Conservation (phyloP, 2,329 filamentous ascomycete species). For the Chaetomiaceae sp. region DNA sequence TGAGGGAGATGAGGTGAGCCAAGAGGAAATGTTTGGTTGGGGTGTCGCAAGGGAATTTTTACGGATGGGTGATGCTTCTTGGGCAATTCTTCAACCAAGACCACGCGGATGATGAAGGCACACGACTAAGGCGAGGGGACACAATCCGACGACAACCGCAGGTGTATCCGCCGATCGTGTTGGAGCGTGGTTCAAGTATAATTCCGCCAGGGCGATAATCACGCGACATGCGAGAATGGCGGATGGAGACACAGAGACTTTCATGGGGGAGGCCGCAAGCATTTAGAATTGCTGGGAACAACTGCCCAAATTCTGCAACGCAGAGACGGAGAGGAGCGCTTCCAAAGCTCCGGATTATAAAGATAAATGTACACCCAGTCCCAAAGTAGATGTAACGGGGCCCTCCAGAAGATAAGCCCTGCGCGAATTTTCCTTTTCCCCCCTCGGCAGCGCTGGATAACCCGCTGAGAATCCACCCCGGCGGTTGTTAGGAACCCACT, state of each 20-base stretch:
- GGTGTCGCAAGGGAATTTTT: too few relatives aligned
- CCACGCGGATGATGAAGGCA: too few relatives aligned
- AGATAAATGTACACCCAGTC: slow-evolving; percentile 4
- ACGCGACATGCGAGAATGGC: neutral
- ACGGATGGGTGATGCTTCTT: too few relatives aligned
- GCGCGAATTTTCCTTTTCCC: neutral
- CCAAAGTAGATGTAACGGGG: neutral
- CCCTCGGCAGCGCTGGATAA: neutral
- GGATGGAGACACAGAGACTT: neutral
- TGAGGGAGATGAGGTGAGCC: slow-evolving; percentile 53
- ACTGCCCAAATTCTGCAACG: slow-evolving; percentile 2
- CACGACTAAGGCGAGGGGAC: neutral
- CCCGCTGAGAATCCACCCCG: neutral
- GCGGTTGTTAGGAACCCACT: neutral
- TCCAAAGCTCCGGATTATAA: slow-evolving; percentile 4
- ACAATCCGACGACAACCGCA: too few relatives aligned
- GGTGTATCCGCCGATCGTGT: neutral
- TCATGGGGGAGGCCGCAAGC: neutral
- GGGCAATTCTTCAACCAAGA: too few relatives aligned
- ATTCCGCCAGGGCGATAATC: neutral
- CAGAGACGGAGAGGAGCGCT: slow-evolving; percentile 3
- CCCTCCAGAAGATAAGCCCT: neutral
- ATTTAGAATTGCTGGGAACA: neutral
- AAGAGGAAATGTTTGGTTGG: neutral
- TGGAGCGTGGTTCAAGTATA: neutral